phyloP scores from a whole-genome alignment of 352 stramenopile genomes.

The Lagenidium giganteum region DNA sequence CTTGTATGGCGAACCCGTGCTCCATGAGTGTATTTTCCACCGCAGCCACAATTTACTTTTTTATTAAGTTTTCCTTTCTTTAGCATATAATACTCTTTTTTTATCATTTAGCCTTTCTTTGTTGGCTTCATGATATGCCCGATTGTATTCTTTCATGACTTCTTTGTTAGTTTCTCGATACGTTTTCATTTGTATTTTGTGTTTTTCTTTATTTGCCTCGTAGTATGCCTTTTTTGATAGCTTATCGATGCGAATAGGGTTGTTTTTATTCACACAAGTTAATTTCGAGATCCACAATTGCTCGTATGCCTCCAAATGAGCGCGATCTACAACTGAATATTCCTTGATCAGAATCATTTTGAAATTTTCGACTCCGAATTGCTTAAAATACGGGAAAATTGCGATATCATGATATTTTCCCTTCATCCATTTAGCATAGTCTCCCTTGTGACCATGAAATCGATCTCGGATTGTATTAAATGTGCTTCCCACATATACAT shows the following conservation, averaged over 20 bases:
- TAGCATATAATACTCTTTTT: too few relatives aligned
- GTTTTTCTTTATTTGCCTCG: too few relatives aligned
- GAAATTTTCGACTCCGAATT: constrained; percentile 9
- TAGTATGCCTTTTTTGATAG: not conserved
- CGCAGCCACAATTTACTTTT: constrained; percentile 1
- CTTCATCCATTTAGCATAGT: too few relatives aligned
- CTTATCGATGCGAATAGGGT: not conserved
- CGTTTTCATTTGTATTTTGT: not conserved
- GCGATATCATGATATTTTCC: too few relatives aligned
- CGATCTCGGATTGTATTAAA: too few relatives aligned
- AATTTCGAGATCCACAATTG: constrained; percentile 11
- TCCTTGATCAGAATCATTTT: constrained; percentile 15
- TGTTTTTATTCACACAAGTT: constrained; percentile 12
- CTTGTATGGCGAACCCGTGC: not conserved
- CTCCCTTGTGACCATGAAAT: too few relatives aligned
- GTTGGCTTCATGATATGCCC: too few relatives aligned
- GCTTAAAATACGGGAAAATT: too few relatives aligned
- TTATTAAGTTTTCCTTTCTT: too few relatives aligned
- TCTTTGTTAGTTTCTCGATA: not conserved
- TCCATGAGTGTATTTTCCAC: not conserved
- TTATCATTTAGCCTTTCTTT: not conserved
- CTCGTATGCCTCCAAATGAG: constrained; percentile 5
- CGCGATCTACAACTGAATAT: constrained; percentile 4
- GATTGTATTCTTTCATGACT: too few relatives aligned
- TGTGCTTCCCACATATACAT: too few relatives aligned